Evolutionary conservation across 2,329 filamentous ascomycete genomes (phyloP).

Genomic region (Diaporthe australafricana): DNA sequence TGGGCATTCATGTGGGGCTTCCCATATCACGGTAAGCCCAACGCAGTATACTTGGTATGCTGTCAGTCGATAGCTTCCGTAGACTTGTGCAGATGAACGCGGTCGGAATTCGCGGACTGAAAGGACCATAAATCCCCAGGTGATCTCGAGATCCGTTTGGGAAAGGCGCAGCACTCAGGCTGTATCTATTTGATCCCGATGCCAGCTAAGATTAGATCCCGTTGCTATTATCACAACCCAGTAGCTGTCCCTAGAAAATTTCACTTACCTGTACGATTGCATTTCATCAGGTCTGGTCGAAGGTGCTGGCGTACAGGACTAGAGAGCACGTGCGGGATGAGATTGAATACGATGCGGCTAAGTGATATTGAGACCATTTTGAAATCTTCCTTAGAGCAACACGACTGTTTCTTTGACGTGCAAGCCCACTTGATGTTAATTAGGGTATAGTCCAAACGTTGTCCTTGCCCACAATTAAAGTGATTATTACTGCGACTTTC

Average conservation of each 20-base stretch:
- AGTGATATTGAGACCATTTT: not conserved
- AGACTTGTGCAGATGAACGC: not conserved
- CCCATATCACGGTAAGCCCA: not conserved
- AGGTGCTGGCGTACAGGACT: not conserved
- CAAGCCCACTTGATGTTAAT: not conserved
- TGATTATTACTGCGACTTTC: no score
- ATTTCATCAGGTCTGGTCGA: no score
- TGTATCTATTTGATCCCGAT: not conserved
- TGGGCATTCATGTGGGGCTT: not conserved
- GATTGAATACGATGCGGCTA: not conserved
- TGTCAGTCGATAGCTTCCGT: not conserved
- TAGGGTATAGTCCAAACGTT: not conserved
- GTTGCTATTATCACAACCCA: not conserved
- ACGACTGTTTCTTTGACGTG: not conserved
- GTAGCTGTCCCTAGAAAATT: not conserved
- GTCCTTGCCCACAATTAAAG: not conserved
- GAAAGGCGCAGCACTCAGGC: not conserved
- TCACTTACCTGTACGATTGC: not conserved
- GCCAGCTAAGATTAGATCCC: not conserved
- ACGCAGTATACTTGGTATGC: not conserved
- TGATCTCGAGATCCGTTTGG: not conserved
- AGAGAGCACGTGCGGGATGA: not conserved
- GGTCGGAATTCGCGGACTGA: not conserved
- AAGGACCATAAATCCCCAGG: no score
- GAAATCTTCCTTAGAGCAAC: not conserved